Base-by-base conservation (phyloP, 352 stramenopile species). In the Phytophthora citrophthora region DNA sequence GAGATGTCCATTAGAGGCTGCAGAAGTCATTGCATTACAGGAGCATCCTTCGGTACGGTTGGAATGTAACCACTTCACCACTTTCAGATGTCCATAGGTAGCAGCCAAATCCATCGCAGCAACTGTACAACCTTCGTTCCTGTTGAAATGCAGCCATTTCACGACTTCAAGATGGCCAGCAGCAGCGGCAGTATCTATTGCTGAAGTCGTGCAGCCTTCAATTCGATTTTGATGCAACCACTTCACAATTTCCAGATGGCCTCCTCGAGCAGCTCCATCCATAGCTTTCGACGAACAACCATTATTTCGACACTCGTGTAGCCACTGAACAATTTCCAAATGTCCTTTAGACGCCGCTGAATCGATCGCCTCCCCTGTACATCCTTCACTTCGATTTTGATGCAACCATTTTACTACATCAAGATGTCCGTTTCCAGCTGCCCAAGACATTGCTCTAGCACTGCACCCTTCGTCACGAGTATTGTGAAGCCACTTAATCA, bases 401-500 rank as follows among this genome's bases (percentile, higher is more conserved):
- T 74, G 52, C 11, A 74, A 24, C 65, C 65, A 73, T 18, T 65
- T 53, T 1, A 70, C 65, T 26, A 73, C 44, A 20, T 59, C 47
- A 5, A 74, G 11, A 58, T 74, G 60, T 5, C 65, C 65, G 4
- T 53, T 13, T n/a, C 38, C 47, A 29, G 69, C 69, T 23, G 59
- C 50, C 36, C 48, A 67, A 38, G 51, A 38, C 64, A 77, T 74
- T 1, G 69, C 64, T 9, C 53, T 59, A 23, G 7, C 27, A 13
- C 29, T 72, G 32, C 69, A 74, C n/a, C 57, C 59, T 51, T 74
- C 59, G 11, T 62, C 27, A 2, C 57, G 64, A 40, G 61, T 29
- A 34, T 47, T 34, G 38, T 77, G 64, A 54, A 77, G 57, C 64
- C 56, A 68, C n/a, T 65, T 26, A 2, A 77, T 54, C 12, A 68